Evolutionary conservation across 305 asterid species (phyloP).

Genomic region (Solanum hybrid): DNA sequence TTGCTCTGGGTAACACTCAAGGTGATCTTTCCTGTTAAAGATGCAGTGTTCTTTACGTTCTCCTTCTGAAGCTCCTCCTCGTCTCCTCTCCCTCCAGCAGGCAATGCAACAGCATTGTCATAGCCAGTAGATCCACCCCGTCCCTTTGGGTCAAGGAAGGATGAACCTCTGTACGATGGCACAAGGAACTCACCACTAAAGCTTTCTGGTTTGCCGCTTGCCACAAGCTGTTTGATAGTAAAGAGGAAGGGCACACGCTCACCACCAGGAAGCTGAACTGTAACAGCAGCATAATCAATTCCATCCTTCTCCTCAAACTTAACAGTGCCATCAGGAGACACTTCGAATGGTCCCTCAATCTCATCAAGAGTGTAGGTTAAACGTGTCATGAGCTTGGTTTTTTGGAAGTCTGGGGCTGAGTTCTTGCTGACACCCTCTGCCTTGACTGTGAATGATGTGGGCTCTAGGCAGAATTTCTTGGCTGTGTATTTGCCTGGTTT

Average conservation of each 20-base stretch:
- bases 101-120: slow-evolving; percentile 92
- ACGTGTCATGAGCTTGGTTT: slow-evolving; percentile 96
- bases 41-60: slow-evolving; percentile 58
- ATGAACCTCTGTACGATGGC: slow-evolving; percentile 93
- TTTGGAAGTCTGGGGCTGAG: slow-evolving; percentile 79
- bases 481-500: slow-evolving; percentile 74
- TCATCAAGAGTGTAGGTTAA: slow-evolving; percentile 94
- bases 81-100: slow-evolving; percentile 96
- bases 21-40: slow-evolving; percentile 71
- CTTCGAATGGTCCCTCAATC: slow-evolving; percentile 93
- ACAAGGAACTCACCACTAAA: slow-evolving; percentile 73
- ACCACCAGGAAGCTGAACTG: slow-evolving; percentile 97
- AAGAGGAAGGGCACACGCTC: slow-evolving; percentile 96
- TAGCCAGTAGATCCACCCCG: slow-evolving; percentile 96
- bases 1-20: slow-evolving; percentile 72
- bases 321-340: slow-evolving; percentile 57
- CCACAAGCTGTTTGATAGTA: slow-evolving; percentile 81
- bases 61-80: slow-evolving; percentile 94
- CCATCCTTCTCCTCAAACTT: slow-evolving; percentile 95
- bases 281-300: slow-evolving; percentile 93
- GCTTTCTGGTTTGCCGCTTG: slow-evolving; percentile 76
- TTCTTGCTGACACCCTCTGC: slow-evolving; percentile 82
- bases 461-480: slow-evolving; percentile 87
- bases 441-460: slow-evolving; percentile 94
- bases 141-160: slow-evolving; percentile 99